phyloP scores from a whole-genome alignment of 768 basidiomycete species.

The Amanita rubescens region DNA sequence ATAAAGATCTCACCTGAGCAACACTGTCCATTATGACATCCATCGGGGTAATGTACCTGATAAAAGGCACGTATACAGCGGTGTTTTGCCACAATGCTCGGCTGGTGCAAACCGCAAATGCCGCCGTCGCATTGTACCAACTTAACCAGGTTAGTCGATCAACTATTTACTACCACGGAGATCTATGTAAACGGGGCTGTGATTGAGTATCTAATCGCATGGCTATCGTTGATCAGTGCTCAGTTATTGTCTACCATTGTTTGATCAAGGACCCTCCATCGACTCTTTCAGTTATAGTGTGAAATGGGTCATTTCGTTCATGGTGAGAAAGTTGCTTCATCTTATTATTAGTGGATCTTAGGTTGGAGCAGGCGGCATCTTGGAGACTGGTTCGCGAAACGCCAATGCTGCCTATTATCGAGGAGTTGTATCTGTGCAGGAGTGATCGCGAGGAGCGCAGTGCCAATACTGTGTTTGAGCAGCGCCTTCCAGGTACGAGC shows the following conservation, averaged over 20 bases:
- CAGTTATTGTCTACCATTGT: not conserved
- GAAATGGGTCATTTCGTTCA: not conserved
- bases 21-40: not conserved
- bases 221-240: not conserved
- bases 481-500: slow-evolving; percentile 2
- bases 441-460: not conserved
- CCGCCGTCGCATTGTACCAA: not conserved
- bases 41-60: not conserved
- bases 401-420: not conserved
- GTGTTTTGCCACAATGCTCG: not conserved
- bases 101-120: not conserved
- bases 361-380: not conserved
- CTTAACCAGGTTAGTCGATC: not conserved
- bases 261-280: not conserved
- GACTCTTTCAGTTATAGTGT: not conserved
- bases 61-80: not conserved
- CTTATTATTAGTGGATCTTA: not conserved
- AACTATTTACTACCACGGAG: not conserved
- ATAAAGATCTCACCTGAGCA: not conserved
- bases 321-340: slow-evolving; percentile 3
- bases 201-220: not conserved
- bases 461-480: not conserved
- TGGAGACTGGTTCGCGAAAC: not conserved
- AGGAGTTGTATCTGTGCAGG: not conserved
- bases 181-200: not conserved